Evolutionary conservation across 495 filamentous ascomycete genomes (phyloP), one percentile per base, ranked within the genome.

Genomic region (Hypoxylon fuscum): DNA sequence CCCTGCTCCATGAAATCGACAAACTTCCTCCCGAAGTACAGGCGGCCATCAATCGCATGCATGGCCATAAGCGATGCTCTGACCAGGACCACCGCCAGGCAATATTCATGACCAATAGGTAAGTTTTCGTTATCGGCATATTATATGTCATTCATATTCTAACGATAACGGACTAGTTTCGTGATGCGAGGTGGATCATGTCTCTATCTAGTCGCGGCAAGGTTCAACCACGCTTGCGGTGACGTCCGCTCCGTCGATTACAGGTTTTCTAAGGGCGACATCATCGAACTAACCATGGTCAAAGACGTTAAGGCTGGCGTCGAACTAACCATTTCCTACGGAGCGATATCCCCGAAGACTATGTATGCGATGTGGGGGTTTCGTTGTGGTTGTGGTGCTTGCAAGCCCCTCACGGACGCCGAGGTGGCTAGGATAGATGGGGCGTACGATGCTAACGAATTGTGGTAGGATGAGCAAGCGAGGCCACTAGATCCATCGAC

Each of bases 141-240:
- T 35, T 15, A 5, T 12, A 20, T 14, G 12, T 11, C 2, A 14
- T 14, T 6, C 35, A n/a, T 5, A 3, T 43, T n/a, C 48, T 64
- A 37, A 59, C 17, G 12, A n/a, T 3, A 2, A 25, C 32, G 11
- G 3, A 70, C 18, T 21, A 61, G 31, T 23, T 72, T 60, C 58
- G 50, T 3, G 11, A 40, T 21, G 0, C 8, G 20, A 0, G 45
- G 59, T 12, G 46, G 40, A 2, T 70, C 68, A 6, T 37, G 49
- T 14, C 42, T 77, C 14, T 75, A 73, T 12, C 45, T 62, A 17
- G 65, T 72, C 8, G 65, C 62, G 0, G 62, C 72, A 0, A 62
- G 72, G 6, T 75, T 77, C 50, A 77, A 77, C 65, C 75, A 77
- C 40, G 66, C 72, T 3, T 77, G 75, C 50, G 1, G 1, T 0